Conservation (phyloP, 768 basidiomycete genomes). For the Rossbeevera mucosa region DNA sequence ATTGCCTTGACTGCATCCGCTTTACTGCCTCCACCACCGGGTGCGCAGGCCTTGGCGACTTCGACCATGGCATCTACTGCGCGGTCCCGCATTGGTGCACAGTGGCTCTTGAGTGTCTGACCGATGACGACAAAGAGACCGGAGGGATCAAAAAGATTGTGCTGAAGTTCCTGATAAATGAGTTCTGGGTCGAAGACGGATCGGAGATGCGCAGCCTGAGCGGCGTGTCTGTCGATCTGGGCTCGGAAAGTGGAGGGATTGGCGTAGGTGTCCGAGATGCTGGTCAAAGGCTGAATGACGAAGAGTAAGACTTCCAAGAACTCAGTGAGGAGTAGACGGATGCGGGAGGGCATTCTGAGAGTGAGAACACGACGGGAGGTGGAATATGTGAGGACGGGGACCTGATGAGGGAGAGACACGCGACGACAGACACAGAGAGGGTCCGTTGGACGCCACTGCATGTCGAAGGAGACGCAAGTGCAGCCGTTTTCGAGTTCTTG, state of each 20-base stretch:
- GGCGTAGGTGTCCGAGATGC: constrained; percentile 54
- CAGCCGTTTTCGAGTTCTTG: constrained; percentile 78
- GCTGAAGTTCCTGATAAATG: constrained; percentile 77
- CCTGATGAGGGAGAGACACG: constrained; percentile 37
- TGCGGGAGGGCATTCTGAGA: constrained; percentile 66
- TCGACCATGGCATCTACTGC: constrained; percentile 81
- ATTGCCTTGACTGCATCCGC: constrained; percentile 69
- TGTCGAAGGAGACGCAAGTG: constrained; percentile 76
- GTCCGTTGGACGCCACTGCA: constrained; percentile 48
- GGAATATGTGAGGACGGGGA: constrained; percentile 42
- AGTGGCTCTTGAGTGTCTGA: constrained; percentile 79
- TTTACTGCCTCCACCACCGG: constrained; percentile 50
- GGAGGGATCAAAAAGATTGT: constrained; percentile 72
- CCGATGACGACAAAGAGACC: constrained; percentile 78
- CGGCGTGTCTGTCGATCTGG: constrained; percentile 58
- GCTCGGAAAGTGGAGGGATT: constrained; percentile 55
- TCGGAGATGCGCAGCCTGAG: constrained; percentile 62
- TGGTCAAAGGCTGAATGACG: constrained; percentile 79
- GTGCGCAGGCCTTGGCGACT: constrained; percentile 55
- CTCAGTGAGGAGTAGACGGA: constrained; percentile 64
- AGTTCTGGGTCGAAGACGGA: constrained; percentile 77
- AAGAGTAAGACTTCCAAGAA: constrained; percentile 77
- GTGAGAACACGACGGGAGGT: constrained; percentile 49
- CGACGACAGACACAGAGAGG: constrained; percentile 54
- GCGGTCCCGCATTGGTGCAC: constrained; percentile 88